These are phyloP conservation scores for Diversispora epigaea DNA, from an alignment of 192 early-diverging fungal genomes.

Conservation along the genomic window DNA sequence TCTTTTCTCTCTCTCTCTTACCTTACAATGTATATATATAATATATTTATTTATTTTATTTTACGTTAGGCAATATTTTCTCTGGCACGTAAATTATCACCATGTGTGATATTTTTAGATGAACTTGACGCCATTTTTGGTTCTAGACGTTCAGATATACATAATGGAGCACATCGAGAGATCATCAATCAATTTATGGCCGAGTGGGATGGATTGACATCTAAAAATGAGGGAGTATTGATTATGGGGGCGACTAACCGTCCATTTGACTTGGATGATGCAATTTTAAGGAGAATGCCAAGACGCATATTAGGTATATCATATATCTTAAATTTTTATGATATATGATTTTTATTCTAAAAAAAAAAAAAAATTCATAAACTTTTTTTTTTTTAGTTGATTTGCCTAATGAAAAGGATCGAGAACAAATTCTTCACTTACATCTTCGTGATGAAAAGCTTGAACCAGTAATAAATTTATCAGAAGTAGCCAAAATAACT, in stretches of 20 bases:
- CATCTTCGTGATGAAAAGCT: conserved; percentile 80
- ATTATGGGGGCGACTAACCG: conserved; percentile 94
- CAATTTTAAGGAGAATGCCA: conserved; percentile 88
- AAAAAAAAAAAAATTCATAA: no score
- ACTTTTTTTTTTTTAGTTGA: conserved; percentile 59
- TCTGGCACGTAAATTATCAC: conserved; percentile 84
- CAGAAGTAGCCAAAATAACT: conserved; percentile 67
- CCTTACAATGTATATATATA: neutral
- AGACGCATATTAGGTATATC: conserved; percentile 73
- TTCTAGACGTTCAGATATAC: conserved; percentile 31
- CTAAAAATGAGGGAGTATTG: conserved; percentile 74
- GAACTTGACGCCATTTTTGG: conserved; percentile 91
- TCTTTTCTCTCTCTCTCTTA: neutral
- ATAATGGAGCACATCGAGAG: conserved; percentile 68
- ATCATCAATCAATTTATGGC: conserved; percentile 95
- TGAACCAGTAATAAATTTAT: conserved; percentile 55
- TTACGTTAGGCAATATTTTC: conserved; percentile 77
- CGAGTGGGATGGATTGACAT: conserved; percentile 91
- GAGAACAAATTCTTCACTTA: conserved; percentile 70
- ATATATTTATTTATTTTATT: neutral
- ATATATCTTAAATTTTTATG: neutral
- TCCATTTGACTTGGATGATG: conserved; percentile 97
- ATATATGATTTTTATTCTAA: neutral
- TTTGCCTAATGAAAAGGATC: conserved; percentile 76
- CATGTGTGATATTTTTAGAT: conserved; percentile 97